Conservation (phyloP, 768 basidiomycete species). For the Coprinellus aureogranulatus region DNA sequence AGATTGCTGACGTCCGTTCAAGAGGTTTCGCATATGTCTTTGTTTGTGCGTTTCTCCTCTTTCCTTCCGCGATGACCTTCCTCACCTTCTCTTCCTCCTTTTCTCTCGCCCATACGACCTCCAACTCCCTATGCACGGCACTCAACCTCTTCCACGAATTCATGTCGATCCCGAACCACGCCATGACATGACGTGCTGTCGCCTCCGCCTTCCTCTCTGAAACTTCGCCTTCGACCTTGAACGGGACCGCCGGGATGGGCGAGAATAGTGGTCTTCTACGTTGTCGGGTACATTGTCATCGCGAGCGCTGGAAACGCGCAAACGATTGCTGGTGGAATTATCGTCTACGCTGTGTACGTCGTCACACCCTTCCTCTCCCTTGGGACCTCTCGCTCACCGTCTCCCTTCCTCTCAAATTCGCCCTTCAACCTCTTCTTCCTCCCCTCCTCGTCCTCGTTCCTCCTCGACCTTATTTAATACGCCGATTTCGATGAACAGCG, state of each 20-base stretch:
- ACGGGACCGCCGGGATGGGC: no score
- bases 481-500: constrained; percentile 34
- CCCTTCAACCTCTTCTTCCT: not conserved
- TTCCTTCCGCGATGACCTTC: not conserved
- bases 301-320: constrained; percentile 46
- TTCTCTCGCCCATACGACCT: not conserved
- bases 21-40: constrained; percentile 60
- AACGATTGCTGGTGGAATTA: constrained; percentile 51
- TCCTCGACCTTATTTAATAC: not conserved
- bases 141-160: no score
- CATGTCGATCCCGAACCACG: no score
- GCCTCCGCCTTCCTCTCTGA: no score
- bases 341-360: constrained; percentile 55
- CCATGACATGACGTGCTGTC: no score
- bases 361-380: constrained; percentile 12
- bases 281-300: constrained; percentile 54
- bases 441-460: no score
- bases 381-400: constrained; percentile 8
- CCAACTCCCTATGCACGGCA: not conserved
- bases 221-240: no score
- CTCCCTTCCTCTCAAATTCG: constrained; percentile 4
- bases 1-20: constrained; percentile 69
- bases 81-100: no score
- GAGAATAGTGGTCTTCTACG: constrained; percentile 60
- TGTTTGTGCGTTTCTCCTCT: constrained; percentile 44